Evolutionary conservation across 805 yeast genomes (phyloP).

Genomic region (Cyberlindnera sargentensis): DNA sequence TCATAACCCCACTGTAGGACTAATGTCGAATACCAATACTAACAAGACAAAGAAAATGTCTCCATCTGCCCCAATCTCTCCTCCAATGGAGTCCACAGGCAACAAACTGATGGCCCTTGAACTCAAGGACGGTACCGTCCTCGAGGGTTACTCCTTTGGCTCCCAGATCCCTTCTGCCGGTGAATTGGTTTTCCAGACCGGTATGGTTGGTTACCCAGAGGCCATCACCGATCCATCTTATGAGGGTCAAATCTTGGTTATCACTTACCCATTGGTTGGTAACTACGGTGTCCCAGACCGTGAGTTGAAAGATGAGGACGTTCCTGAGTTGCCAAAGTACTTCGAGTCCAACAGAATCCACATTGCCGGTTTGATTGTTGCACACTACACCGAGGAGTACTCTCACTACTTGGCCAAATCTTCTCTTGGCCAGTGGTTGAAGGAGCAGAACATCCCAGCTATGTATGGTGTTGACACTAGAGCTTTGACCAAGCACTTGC

Average conservation of each 20-base stretch:
- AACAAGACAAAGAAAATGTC: constrained; percentile 5
- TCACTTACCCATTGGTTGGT: constrained; percentile 95
- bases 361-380: constrained; percentile 93
- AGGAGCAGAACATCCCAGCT: constrained; percentile 89
- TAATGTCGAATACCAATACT: neutral
- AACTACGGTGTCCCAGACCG: constrained; percentile 99
- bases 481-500: constrained; percentile 84
- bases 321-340: constrained; percentile 75
- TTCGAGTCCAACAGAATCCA: constrained; percentile 92
- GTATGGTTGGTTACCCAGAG: constrained; percentile 99
- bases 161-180: constrained; percentile 86
- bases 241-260: constrained; percentile 93
- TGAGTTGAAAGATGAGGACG: constrained; percentile 62
- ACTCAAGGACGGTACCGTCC: constrained; percentile 74
- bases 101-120: constrained; percentile 83
- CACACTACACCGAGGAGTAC: constrained; percentile 93
- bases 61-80: constrained; percentile 80
- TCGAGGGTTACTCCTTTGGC: constrained; percentile 97
- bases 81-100: constrained; percentile 79
- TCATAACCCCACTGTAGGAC: neutral
- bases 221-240: constrained; percentile 97
- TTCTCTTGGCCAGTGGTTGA: constrained; percentile 89
- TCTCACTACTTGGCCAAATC: constrained; percentile 92
- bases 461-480: constrained; percentile 97
- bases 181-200: constrained; percentile 98